These are phyloP conservation scores for Lichtheimia hyalospora DNA, from an alignment of 371 early-diverging fungal species.

Conservation along the genomic window DNA sequence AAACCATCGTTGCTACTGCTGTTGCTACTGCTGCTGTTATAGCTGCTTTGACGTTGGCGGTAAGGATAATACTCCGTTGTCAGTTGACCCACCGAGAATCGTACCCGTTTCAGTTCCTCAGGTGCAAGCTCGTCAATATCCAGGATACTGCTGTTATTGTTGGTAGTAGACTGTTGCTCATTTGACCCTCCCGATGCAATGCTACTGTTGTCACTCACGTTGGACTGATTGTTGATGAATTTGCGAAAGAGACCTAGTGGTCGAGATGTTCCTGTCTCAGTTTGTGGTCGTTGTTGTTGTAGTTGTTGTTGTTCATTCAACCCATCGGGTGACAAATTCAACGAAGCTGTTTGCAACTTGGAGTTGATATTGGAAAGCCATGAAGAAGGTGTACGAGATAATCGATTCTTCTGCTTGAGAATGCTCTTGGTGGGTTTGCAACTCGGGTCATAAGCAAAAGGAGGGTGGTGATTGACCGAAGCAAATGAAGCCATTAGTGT, in stretches of 20 bases:
- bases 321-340: constrained; percentile 16
- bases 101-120: constrained; percentile 51
- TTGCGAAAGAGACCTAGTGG: constrained; percentile 19
- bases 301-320: constrained; percentile 7
- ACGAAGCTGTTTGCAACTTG: constrained; percentile 9
- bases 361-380: constrained; percentile 27
- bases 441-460: constrained; percentile 28
- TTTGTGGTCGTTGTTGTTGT: constrained; percentile 12
- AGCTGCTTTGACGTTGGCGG: constrained; percentile 6
- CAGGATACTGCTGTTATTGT: not conserved
- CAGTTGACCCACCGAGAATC: constrained; percentile 56
- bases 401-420: constrained; percentile 28
- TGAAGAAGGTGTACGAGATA: constrained; percentile 18
- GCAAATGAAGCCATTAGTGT: constrained; percentile 22
- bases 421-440: constrained; percentile 37
- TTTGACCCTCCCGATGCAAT: not conserved
- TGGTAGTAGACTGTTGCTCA: not conserved
- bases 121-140: constrained; percentile 28
- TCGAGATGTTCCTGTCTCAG: constrained; percentile 3
- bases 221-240: constrained; percentile 13
- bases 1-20: not conserved
- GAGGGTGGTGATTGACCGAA: constrained; percentile 23
- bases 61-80: constrained; percentile 52
- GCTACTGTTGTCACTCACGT: not conserved
- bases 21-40: not conserved